phyloP scores from a whole-genome alignment of 1,284 basidiomycete genomes.

The Austroboletus rostrupii region DNA sequence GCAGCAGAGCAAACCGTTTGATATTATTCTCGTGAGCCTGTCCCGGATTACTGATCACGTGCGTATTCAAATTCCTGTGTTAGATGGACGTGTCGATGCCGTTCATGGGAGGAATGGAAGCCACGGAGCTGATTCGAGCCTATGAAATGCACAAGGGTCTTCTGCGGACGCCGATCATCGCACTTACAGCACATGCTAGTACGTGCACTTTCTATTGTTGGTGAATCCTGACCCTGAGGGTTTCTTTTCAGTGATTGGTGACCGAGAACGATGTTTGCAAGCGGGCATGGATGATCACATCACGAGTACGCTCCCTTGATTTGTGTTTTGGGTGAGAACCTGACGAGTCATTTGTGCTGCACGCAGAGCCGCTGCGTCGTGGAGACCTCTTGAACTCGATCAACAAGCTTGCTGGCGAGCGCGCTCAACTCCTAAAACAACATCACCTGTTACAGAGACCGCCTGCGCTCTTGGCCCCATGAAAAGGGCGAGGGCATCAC shows the following conservation, averaged over 20 bases:
- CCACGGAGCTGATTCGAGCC: constrained; percentile 75
- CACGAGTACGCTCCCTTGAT: constrained; percentile 54
- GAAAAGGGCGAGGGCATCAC: no score
- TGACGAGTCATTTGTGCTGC: constrained; percentile 3
- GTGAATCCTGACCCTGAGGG: constrained; percentile 6
- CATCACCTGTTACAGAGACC: constrained; percentile 31
- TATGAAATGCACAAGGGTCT: constrained; percentile 79
- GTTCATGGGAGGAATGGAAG: constrained; percentile 93
- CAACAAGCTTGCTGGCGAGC: constrained; percentile 61
- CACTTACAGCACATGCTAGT: constrained; percentile 90
- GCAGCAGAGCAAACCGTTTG: constrained; percentile 71
- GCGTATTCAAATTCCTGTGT: constrained; percentile 1
- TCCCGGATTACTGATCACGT: neutral
- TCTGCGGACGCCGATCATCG: constrained; percentile 87
- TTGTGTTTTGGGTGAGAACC: neutral
- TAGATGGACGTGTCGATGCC: constrained; percentile 99
- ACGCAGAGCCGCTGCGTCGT: constrained; percentile 66
- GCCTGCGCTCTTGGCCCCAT: constrained; percentile 26
- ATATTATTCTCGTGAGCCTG: constrained; percentile 76
- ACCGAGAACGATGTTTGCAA: constrained; percentile 88
- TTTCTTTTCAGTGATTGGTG: constrained; percentile 78
- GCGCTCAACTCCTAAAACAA: constrained; percentile 32
- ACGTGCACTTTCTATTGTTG: constrained; percentile 32
- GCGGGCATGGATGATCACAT: constrained; percentile 85
- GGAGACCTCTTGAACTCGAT: constrained; percentile 76